Evolutionary conservation across 164 flowering plant species (phyloP).

Genomic region (Nymphaea colorata): DNA sequence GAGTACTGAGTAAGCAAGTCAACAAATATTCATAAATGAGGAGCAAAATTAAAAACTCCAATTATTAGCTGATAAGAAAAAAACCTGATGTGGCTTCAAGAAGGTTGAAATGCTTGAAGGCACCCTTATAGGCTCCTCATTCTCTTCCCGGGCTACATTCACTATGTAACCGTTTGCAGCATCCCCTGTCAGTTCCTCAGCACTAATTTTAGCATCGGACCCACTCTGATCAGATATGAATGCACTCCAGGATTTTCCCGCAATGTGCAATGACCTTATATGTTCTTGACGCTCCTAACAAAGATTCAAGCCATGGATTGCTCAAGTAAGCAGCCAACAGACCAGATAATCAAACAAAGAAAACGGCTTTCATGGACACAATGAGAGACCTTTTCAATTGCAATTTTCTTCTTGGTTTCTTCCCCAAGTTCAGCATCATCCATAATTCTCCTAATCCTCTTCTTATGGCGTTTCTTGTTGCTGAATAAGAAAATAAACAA

Average conservation of each 20-base stretch:
- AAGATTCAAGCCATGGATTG: neutral
- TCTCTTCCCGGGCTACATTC: slow-evolving; percentile 87
- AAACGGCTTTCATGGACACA: neutral
- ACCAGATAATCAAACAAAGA: slow-evolving; percentile 1
- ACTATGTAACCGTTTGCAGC: slow-evolving; percentile 68
- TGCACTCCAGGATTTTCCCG: slow-evolving; percentile 34
- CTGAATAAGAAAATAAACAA: slow-evolving; percentile 17
- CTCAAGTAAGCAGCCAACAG: neutral
- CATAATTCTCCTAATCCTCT: slow-evolving; percentile 73
- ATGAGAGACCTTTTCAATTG: slow-evolving; percentile 78
- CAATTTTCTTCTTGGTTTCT: slow-evolving; percentile 90
- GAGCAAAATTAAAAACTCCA: too few relatives aligned
- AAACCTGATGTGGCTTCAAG: slow-evolving; percentile 89
- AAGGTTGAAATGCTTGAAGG: slow-evolving; percentile 85
- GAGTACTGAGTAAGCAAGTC: too few relatives aligned
- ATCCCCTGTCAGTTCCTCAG: slow-evolving; percentile 66
- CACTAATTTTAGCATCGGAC: slow-evolving; percentile 37
- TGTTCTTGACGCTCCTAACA: slow-evolving; percentile 94
- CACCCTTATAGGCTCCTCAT: slow-evolving; percentile 83
- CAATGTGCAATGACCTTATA: slow-evolving; percentile 66
- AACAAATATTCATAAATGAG: too few relatives aligned
- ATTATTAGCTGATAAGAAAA: neutral
- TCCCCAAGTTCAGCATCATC: slow-evolving; percentile 95
- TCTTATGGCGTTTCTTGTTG: slow-evolving; percentile 44
- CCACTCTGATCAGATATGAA: slow-evolving; percentile 26